phyloP scores from a whole-genome alignment of 2,329 filamentous ascomycete genomes.

The Blumeria graminis region DNA sequence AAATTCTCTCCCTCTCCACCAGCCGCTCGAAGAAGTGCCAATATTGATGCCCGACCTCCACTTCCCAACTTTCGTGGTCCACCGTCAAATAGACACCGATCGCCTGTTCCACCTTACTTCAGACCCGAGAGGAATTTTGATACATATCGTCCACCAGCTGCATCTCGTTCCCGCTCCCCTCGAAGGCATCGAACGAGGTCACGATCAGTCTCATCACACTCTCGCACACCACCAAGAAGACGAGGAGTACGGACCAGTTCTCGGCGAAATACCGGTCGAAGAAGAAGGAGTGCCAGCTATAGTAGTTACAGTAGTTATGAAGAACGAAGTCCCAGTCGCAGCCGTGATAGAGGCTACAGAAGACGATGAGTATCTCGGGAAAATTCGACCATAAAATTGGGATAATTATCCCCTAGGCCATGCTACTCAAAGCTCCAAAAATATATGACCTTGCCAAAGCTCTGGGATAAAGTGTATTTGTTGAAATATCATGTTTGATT shows the following conservation, averaged over 20 bases:
- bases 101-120: constrained; percentile 9
- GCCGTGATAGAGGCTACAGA: constrained; percentile 9
- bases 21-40: constrained; percentile 35
- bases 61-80: constrained; percentile 7
- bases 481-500: too few relatives aligned
- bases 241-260: constrained; percentile 12
- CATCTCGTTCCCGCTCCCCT: constrained; percentile 20
- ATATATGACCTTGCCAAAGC: too few relatives aligned
- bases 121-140: constrained; percentile 13
- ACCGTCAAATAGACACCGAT: constrained; percentile 10
- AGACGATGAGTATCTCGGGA: constrained; percentile 5
- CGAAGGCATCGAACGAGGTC: constrained; percentile 17
- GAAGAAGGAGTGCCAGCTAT: constrained; percentile 35
- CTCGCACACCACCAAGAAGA: constrained; percentile 15
- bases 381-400: too few relatives aligned
- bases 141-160: constrained; percentile 16
- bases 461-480: too few relatives aligned
- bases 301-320: constrained; percentile 34
- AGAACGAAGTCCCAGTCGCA: constrained; percentile 16
- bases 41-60: constrained; percentile 27
- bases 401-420: too few relatives aligned
- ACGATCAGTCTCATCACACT: constrained; percentile 18
- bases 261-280: constrained; percentile 14
- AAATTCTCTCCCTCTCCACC: constrained; percentile 66
- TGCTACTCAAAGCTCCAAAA: too few relatives aligned